These are phyloP conservation scores for Aspergillus intermedius DNA, from an alignment of 2,329 filamentous ascomycete genomes.

Conservation along the genomic window DNA sequence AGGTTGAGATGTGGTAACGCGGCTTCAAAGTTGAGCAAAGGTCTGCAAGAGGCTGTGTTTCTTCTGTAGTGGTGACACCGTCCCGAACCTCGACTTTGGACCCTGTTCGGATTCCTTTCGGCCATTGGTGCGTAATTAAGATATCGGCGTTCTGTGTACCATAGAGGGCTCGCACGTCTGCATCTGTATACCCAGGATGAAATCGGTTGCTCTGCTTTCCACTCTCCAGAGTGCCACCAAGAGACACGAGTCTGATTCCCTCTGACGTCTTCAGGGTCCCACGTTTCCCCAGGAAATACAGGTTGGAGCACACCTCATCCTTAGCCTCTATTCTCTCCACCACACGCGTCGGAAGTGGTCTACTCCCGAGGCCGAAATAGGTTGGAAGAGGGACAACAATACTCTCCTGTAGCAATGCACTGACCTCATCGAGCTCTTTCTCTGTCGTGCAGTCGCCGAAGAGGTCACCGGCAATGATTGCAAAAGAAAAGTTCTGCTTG, in stretches of 20 bases:
- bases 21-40: constrained; percentile 74
- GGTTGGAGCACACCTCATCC: constrained; percentile 75
- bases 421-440: constrained; percentile 54
- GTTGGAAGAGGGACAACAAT: constrained; percentile 72
- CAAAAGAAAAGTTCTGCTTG: constrained; percentile 84
- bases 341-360: constrained; percentile 63
- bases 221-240: constrained; percentile 63
- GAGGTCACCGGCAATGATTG: constrained; percentile 75
- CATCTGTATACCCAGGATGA: constrained; percentile 68
- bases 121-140: constrained; percentile 82
- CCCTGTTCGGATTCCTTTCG: constrained; percentile 61
- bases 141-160: constrained; percentile 79
- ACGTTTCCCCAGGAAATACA: constrained; percentile 82
- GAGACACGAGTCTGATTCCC: constrained; percentile 75
- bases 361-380: constrained; percentile 79
- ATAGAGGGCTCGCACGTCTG: constrained; percentile 67
- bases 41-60: constrained; percentile 66
- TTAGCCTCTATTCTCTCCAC: constrained; percentile 67
- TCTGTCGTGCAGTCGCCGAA: constrained; percentile 53
- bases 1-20: constrained; percentile 80
- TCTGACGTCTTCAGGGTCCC: constrained; percentile 84
- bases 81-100: constrained; percentile 60
- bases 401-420: constrained; percentile 63
- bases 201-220: constrained; percentile 55
- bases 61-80: constrained; percentile 45